Conservation (phyloP, 2,329 filamentous ascomycete genomes). For the Microdochium paspali region DNA sequence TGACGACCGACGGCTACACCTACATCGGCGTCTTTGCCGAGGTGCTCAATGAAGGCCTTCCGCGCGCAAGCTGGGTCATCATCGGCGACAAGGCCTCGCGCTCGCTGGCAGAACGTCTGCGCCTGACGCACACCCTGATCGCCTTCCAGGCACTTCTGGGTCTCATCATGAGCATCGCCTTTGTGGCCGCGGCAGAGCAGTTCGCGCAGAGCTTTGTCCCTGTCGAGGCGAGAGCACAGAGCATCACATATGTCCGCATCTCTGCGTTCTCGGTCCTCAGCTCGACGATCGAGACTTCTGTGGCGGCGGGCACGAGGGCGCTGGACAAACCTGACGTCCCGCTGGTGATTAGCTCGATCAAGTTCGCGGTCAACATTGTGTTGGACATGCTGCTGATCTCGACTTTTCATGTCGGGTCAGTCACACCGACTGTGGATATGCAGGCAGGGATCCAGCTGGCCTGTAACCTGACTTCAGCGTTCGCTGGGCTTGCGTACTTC, state of each 20-base stretch:
- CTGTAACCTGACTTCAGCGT: conserved; percentile 47
- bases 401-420: conserved; percentile 46
- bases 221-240: conserved; percentile 40
- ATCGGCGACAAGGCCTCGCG: conserved; percentile 56
- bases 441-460: conserved; percentile 55
- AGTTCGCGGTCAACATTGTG: conserved; percentile 57
- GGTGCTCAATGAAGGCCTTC: conserved; percentile 64
- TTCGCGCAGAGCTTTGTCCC: conserved; percentile 58
- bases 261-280: conserved; percentile 52
- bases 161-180: conserved; percentile 47
- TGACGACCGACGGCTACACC: conserved; percentile 57
- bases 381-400: conserved; percentile 60
- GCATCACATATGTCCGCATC: conserved; percentile 56
- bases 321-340: conserved; percentile 63
- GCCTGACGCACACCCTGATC: conserved; percentile 53
- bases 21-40: conserved; percentile 60
- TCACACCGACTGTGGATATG: conserved; percentile 48
- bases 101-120: conserved; percentile 37
- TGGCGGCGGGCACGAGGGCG: conserved; percentile 51
- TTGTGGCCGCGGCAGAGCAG: conserved; percentile 40
- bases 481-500: conserved; percentile 52
- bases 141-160: conserved; percentile 50
- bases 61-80: conserved; percentile 56
- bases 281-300: conserved; percentile 53
- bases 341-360: conserved; percentile 52